Evolutionary conservation across 2,329 filamentous ascomycete species (phyloP).

Genomic region (Arachnopeziza araneosa): DNA sequence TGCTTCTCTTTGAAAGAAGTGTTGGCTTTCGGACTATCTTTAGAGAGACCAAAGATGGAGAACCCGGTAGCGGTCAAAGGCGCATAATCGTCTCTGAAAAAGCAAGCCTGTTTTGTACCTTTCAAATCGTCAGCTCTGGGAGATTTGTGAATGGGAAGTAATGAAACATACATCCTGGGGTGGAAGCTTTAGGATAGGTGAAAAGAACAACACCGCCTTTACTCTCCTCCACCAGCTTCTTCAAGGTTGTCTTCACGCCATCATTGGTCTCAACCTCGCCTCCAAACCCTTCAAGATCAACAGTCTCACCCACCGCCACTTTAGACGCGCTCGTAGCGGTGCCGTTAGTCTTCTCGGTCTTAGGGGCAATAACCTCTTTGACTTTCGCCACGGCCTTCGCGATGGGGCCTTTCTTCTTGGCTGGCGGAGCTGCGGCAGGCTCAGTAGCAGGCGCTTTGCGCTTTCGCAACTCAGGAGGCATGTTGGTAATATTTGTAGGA

Average conservation of each 20-base stretch:
- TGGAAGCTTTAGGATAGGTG: conserved; percentile 92
- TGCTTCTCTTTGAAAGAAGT: conserved; percentile 90
- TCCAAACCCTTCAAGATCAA: conserved; percentile 55
- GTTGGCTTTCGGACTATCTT: conserved; percentile 85
- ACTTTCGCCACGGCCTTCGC: conserved; percentile 37
- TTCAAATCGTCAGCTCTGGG: conserved; percentile 4
- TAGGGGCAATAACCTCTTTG: conserved; percentile 29
- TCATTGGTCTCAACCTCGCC: conserved; percentile 81
- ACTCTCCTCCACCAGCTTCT: conserved; percentile 76
- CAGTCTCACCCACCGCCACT: conserved; percentile 48
- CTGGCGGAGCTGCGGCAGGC: conserved; percentile 40
- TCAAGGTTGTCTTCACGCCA: conserved; percentile 71
- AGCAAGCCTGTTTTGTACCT: conserved; percentile 91
- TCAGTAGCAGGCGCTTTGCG: conserved; percentile 49
- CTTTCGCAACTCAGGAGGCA: conserved; percentile 56
- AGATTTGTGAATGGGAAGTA: background rate
- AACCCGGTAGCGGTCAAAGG: conserved; percentile 73
- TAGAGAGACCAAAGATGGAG: conserved; percentile 83
- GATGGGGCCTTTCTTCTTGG: conserved; percentile 40
- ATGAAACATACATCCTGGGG: conserved; percentile 77
- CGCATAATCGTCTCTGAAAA: conserved; percentile 83
- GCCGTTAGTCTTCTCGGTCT: conserved; percentile 23
- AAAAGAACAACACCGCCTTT: conserved; percentile 84
- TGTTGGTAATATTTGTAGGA: conserved; percentile 24
- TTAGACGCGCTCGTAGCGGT: conserved; percentile 22